Evolutionary conservation across 2,329 filamentous ascomycete species (phyloP), one percentile per base, ranked within the genome.

Genomic region (Allantophomopsis lycopodina): DNA sequence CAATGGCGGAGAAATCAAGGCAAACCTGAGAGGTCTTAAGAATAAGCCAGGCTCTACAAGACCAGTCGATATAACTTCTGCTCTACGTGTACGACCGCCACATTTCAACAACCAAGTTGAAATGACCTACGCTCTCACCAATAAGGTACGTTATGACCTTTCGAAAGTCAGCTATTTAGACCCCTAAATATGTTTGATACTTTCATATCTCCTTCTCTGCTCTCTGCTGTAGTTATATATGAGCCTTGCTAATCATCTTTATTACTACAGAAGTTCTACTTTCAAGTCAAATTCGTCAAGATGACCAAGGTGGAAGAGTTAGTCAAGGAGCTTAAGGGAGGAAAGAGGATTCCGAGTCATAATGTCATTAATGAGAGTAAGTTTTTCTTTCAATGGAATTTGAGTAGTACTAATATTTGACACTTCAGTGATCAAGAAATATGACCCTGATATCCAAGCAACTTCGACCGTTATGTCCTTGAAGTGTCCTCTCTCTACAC

Each of bases 21-120:
- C 83, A n/a, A 98, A 96, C 56, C 70, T 94, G 48, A 83, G 91
- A 49, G 91, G 91, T 4, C 62, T 98, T 45, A 98, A 98, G 62
- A 95, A 94, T 58, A 94, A 91, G 58, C 85, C 89, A 6, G 91
- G 91, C 16, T 93, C 91, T 35, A 98, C 91, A 32, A 79, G 86
- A 52, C 91, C 91, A 7, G 87, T 85, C 36, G 91, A 98, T 60
- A 82, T 98, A 45, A 98, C 91, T 7, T 66, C 73, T 47, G 71
- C 76, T 43, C 65, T 96, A 35, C 76, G 80, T 14, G 73, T 84
- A 21, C 78, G 74, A 46, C 73, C 77, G 10, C 54, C 68, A 14
- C 69, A 69, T 34, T 93, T 89, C 54, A 64, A 64, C 40, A 96
- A 96, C 55, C 76, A 68, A 37, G 64, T 98, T 44, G 75, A 83